These are phyloP conservation scores for Medicago arabica DNA, from an alignment of 306 rosid species.

Conservation along the genomic window DNA sequence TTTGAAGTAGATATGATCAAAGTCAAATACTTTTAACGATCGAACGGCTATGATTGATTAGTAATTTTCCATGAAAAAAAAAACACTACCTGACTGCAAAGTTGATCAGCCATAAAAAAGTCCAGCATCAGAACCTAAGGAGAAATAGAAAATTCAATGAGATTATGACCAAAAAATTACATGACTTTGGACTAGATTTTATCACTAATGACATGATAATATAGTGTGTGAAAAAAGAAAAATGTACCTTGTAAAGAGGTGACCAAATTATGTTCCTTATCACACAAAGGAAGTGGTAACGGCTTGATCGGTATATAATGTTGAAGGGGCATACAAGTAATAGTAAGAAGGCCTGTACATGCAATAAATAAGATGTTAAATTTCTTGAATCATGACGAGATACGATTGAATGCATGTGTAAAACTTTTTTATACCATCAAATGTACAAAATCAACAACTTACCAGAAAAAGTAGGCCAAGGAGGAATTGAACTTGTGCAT, in stretches of 20 bases:
- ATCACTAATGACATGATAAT: too few species aligned
- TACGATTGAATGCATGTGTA: background rate
- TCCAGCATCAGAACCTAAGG: constrained; percentile 96
- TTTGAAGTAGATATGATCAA: too few species aligned
- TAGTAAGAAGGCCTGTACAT: constrained; percentile 66
- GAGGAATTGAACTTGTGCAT: constrained; percentile 73
- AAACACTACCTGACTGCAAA: constrained; percentile 91
- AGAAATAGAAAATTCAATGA: constrained; percentile 21
- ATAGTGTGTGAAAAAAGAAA: too few species aligned
- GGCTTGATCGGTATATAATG: constrained; percentile 79
- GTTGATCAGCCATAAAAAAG: constrained; percentile 99
- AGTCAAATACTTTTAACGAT: background rate
- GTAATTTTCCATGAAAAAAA: background rate
- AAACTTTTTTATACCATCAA: background rate
- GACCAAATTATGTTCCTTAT: constrained; percentile 87
- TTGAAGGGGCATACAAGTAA: constrained; percentile 83
- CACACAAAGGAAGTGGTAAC: constrained; percentile 73
- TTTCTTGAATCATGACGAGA: background rate
- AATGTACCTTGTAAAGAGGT: constrained; percentile 88
- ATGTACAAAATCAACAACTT: constrained; percentile 25
- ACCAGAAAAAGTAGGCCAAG: constrained; percentile 91
- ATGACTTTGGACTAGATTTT: background rate
- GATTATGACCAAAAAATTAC: constrained; percentile 36
- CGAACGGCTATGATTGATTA: background rate
- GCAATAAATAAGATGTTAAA: background rate